phyloP scores from a whole-genome alignment of 2,329 filamentous ascomycete species.

The Periglandula ipomoeae region DNA sequence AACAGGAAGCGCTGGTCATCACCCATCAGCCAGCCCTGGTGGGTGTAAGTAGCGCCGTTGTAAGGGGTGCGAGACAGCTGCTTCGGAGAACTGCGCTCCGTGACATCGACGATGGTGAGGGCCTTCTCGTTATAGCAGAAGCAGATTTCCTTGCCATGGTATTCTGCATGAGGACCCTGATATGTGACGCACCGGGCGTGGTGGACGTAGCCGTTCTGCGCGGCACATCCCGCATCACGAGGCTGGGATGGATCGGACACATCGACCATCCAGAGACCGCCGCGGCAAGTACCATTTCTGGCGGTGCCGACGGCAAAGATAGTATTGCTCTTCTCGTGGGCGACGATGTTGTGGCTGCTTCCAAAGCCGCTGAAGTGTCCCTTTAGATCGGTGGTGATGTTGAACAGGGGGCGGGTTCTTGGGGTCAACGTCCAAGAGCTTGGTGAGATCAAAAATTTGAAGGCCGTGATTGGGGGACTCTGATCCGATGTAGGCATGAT shows the following conservation, averaged over 20 bases:
- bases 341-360: too few relatives aligned
- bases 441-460: too few relatives aligned
- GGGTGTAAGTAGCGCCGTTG: conserved; percentile 43
- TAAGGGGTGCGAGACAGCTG: conserved; percentile 44
- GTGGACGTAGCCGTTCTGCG: conserved; percentile 42
- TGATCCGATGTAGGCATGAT: too few relatives aligned
- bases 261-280: conserved; percentile 50
- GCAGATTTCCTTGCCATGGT: conserved; percentile 24
- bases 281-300: too few relatives aligned
- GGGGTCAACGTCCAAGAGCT: too few relatives aligned
- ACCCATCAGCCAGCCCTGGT: conserved; percentile 44
- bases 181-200: conserved; percentile 45
- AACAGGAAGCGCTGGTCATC: conserved; percentile 30
- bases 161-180: conserved; percentile 36
- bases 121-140: conserved; percentile 17
- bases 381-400: too few relatives aligned
- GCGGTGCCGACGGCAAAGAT: too few relatives aligned
- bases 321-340: too few relatives aligned
- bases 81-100: conserved; percentile 32
- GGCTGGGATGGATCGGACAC: conserved; percentile 42
- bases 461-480: too few relatives aligned
- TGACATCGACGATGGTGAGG: conserved; percentile 34
- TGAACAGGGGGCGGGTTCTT: too few relatives aligned
- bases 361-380: too few relatives aligned
- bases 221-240: conserved; percentile 37